Base-by-base conservation (phyloP, 2,329 filamentous ascomycete genomes). In the Myriosclerotinia scirpicola region DNA sequence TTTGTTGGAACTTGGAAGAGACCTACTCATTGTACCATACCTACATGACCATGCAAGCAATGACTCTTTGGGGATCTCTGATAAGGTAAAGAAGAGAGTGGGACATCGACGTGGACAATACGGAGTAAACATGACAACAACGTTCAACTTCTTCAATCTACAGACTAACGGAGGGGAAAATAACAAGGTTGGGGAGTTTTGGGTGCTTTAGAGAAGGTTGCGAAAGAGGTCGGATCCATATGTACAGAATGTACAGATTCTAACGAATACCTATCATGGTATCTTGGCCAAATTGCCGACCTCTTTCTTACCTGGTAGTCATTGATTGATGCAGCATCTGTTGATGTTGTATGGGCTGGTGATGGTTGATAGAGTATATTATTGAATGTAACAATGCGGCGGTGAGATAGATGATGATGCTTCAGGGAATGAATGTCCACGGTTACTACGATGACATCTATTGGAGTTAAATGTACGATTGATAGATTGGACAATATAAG, bases 61-160 rank as follows among this genome's bases (percentile, higher is more conserved):
- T 42, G 14, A 56, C 7, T 17, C 22, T 17, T 14, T 56, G 15
- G 22, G 22, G 44, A 44, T 44, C 30, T 30, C 9, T 34, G 55
- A 22, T 17, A 59, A 59, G 56, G 56, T 34, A 59, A 26, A 22
- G 4, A 11, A 46, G 42, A 59, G 42, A 59, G 56, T 60, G 56
- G 56, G 50, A 60, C 56, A 38, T 26, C 34, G 42, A 60, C 56
- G 42, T 48, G 42, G 56, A 48, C 56, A 60, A 15, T 26, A 42
- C n/a, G n/a, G n/a, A n/a, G 20, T 20, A 42, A 48, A 60, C 56
- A 60, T 44, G 56, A 60, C 56, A 50, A 50, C 56, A 22, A 34
- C 8, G 14, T 30, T 54, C 17, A n/a, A 54, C 17, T 20, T 54
- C 52, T 54, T 53, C 26, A 58, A n/a, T 14, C 9, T 22, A 7